These are phyloP conservation scores for Candida methanosorbosa DNA, from an alignment of 805 yeast species.

Conservation along the genomic window DNA sequence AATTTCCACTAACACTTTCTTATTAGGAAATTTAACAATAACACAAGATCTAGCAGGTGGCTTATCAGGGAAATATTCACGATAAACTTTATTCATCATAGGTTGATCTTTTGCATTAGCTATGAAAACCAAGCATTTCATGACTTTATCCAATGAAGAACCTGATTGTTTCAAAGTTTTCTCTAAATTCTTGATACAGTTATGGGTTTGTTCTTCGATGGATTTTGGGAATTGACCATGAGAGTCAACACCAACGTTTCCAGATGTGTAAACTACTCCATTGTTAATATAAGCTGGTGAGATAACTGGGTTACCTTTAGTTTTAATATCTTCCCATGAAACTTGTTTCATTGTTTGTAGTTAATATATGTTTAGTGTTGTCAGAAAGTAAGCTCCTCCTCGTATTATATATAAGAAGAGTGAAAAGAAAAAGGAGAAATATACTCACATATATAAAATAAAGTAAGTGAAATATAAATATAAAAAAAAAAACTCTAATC, in stretches of 20 bases:
- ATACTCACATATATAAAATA: too few relatives aligned
- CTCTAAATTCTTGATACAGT: constrained; percentile 35
- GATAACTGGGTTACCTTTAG: constrained; percentile 11
- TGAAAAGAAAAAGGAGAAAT: too few relatives aligned
- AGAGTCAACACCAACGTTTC: constrained; percentile 32
- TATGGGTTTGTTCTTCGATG: constrained; percentile 35
- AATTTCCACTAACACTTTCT: constrained; percentile 38
- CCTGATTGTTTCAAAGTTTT: constrained; percentile 34
- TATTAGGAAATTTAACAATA: constrained; percentile 43
- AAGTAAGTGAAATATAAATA: too few relatives aligned
- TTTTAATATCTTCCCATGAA: neutral
- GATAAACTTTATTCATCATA: constrained; percentile 37
- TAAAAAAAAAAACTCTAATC: too few relatives aligned
- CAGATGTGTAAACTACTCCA: constrained; percentile 41
- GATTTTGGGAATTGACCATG: constrained; percentile 1
- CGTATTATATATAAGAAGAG: too few relatives aligned
- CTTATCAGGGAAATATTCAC: constrained; percentile 32
- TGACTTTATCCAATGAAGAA: constrained; percentile 33
- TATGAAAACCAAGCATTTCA: constrained; percentile 43
- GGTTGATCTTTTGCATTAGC: constrained; percentile 32
- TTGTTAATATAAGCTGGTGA: constrained; percentile 33
- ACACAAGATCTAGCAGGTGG: constrained; percentile 58
- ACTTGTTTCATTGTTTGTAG: neutral
- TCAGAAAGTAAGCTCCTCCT: too few relatives aligned
- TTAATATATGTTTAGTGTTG: neutral